Evolutionary conservation across 2,329 filamentous ascomycete species (phyloP).

Genomic region (Talaromyces marneffei): DNA sequence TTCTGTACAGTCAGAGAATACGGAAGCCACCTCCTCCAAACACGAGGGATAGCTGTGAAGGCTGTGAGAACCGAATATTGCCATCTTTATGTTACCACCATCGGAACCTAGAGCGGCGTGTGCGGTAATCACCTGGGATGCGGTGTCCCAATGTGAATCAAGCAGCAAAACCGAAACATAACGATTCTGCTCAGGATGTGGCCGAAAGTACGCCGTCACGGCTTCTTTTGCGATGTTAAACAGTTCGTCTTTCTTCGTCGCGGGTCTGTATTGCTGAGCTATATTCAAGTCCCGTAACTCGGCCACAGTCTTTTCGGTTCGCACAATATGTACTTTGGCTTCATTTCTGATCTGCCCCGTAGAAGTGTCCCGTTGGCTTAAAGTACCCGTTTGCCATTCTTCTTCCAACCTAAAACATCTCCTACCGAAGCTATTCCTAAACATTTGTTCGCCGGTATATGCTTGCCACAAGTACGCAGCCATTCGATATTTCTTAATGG

Average conservation of each 20-base stretch:
- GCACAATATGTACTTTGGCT: constrained; percentile 81
- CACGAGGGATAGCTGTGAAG: constrained; percentile 84
- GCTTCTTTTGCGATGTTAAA: constrained; percentile 73
- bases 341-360: constrained; percentile 76
- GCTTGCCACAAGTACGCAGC: constrained; percentile 95
- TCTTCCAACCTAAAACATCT: constrained; percentile 89
- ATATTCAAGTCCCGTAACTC: constrained; percentile 73
- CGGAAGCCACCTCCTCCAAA: constrained; percentile 82
- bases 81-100: constrained; percentile 69
- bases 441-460: constrained; percentile 96
- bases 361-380: constrained; percentile 68
- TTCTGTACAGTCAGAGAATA: constrained; percentile 83
- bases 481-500: constrained; percentile 87
- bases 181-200: constrained; percentile 69
- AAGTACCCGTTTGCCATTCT: constrained; percentile 81
- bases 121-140: constrained; percentile 63
- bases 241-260: constrained; percentile 65
- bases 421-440: constrained; percentile 76
- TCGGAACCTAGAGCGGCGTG: constrained; percentile 79
- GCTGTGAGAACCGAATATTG: constrained; percentile 86
- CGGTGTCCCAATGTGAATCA: constrained; percentile 80
- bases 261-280: constrained; percentile 69
- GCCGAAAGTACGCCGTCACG: constrained; percentile 69
- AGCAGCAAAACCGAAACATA: constrained; percentile 84
- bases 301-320: constrained; percentile 73